Evolutionary conservation across 495 filamentous ascomycete genomes (phyloP).

Genomic region (Podospora didyma): DNA sequence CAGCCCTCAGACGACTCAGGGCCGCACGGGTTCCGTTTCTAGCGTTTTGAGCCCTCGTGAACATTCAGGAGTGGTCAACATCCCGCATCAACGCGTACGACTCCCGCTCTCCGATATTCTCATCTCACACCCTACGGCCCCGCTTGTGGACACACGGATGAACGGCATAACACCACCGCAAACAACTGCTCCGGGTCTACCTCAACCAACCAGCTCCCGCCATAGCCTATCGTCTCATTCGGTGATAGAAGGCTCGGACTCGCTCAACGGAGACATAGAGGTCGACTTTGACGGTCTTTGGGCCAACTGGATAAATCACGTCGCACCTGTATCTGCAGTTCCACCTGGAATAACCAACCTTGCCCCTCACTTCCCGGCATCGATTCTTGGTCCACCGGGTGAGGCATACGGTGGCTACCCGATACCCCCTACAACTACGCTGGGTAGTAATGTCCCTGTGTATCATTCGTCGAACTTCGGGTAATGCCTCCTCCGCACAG

Average conservation of each 20-base stretch:
- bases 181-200: neutral
- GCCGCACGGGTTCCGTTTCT: conserved; percentile 1
- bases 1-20: conserved; percentile 7
- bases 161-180: conserved; percentile 17
- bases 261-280: conserved; percentile 36
- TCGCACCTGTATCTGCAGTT: conserved; percentile 14
- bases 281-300: conserved; percentile 57
- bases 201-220: conserved; percentile 1
- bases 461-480: conserved; percentile 14
- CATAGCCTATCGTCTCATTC: conserved; percentile 16
- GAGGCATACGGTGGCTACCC: conserved; percentile 19
- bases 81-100: conserved; percentile 15
- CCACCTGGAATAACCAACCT: conserved; percentile 4
- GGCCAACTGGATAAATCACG: conserved; percentile 39
- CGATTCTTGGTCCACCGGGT: conserved; percentile 4
- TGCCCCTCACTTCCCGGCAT: conserved; percentile 22
- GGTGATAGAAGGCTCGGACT: conserved; percentile 12
- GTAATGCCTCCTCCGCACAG: neutral
- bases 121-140: conserved; percentile 7
- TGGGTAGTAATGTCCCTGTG: conserved; percentile 9
- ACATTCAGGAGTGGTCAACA: conserved; percentile 2
- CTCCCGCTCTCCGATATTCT: conserved; percentile 16
- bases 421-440: conserved; percentile 1
- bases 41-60: conserved; percentile 3
- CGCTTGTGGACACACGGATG: conserved; percentile 12